Base-by-base conservation (phyloP, 441 rosid genomes). In the Pelargonium citronellum region DNA sequence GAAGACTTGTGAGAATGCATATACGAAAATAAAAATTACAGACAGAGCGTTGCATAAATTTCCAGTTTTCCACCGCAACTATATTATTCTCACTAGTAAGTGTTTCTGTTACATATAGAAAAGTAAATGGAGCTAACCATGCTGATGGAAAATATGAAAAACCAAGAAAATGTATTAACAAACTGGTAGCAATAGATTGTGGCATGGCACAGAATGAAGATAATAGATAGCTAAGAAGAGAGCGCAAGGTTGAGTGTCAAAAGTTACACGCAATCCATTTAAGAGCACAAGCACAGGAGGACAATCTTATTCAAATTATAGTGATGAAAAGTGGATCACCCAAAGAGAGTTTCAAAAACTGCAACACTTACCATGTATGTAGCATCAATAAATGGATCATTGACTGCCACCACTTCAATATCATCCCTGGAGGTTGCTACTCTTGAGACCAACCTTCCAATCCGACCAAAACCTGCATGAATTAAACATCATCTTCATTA, bases 351-450 rank as follows among this genome's bases (percentile, higher is more conserved):
- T 30, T 30, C 53, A 62, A 13, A 24, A 12, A 6, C 0, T 17
- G 24, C 61, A 47, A 78, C 65, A 43, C 77, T 51, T 82, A 95
- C 99, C 99, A 95, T 95, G 87, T 91, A 92, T 69, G 91, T 90
- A 69, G 89, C 90, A 75, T 92, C 91, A 83, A 95, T 79, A 74
- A 92, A 92, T 57, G 98, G 99, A 85, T 95, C 99, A 81, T 95
- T 95, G 73, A 95, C 96, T 24, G 95, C 96, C 66, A 92, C 95
- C 17, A 88, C 89, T 46, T 90, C 92, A 46, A 95, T 80, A 77
- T 95, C 96, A 83, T 92, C 98, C 83, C 99, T 92, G 37, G 75
- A 81, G 61, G 91, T 83, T 70, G 99, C 98, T 69, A 95, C 78
- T 41, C 99, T 86, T 69, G 92, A 83, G 70, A 95, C 97, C 84